Percentiles rank a stretch among this genome's conserved stretches.
phyloP scores from a whole-genome alignment of 2,329 filamentous ascomycete genomes.

The Stagonosporopsis chrysanthemi region DNA sequence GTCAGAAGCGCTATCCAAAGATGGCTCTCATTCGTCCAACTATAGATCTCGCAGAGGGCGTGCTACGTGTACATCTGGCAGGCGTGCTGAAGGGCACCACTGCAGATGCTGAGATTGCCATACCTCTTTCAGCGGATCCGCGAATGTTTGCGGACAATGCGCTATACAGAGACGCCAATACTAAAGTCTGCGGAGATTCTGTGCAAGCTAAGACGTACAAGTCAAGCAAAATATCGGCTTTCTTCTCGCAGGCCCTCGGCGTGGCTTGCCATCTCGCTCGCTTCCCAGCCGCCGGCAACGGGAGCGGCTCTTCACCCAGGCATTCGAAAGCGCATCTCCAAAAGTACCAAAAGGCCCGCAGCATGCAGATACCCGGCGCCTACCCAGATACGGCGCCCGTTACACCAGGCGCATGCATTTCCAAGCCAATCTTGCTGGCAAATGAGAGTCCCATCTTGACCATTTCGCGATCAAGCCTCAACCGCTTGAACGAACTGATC shows the following conservation, averaged over 20 bases:
- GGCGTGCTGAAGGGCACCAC: conserved; percentile 46
- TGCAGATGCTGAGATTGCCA: conserved; percentile 48
- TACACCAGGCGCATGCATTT: conserved; percentile 59
- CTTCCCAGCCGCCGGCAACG: conserved; percentile 70
- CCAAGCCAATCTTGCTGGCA: conserved; percentile 75
- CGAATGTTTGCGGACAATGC: conserved; percentile 57
- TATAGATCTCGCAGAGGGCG: conserved; percentile 73
- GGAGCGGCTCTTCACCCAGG: conserved; percentile 63
- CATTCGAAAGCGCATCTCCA: conserved; percentile 76
- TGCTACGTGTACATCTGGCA: conserved; percentile 67
- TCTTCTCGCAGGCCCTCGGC: conserved; percentile 78
- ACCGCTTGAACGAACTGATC: conserved; percentile 78
- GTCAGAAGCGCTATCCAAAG: conserved; percentile 83
- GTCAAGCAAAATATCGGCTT: conserved; percentile 69
- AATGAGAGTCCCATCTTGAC: conserved; percentile 95
- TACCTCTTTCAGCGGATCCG: conserved; percentile 74
- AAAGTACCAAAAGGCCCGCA: conserved; percentile 49
- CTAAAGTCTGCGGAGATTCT: conserved; percentile 83
- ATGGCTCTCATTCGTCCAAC: conserved; percentile 85
- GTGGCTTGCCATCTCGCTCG: conserved; percentile 85
- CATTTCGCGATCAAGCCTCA: conserved; percentile 80
- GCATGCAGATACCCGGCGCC: conserved; percentile 58
- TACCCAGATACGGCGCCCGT: conserved; percentile 58
- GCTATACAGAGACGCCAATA: conserved; percentile 56
- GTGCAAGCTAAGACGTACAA: conserved; percentile 76